Evolutionary conservation across 2,329 filamentous ascomycete genomes (phyloP).

Genomic region (Xylaria sp.): DNA sequence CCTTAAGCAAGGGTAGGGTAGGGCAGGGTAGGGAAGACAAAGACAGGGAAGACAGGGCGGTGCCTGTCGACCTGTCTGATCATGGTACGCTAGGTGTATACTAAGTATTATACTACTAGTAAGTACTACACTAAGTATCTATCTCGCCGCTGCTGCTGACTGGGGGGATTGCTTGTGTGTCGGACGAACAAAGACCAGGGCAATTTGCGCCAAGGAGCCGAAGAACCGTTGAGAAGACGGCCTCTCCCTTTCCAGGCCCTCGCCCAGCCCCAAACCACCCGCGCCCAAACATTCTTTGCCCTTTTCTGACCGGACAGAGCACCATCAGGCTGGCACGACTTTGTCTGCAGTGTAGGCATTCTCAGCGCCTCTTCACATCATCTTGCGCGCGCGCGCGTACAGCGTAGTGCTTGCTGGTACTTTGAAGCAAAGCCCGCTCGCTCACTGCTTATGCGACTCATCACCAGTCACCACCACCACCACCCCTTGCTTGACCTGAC

Average conservation of each 20-base stretch:
- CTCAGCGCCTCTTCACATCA: slow-evolving; percentile 13
- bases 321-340: slow-evolving; percentile 24
- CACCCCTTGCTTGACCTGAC: slow-evolving; percentile 16
- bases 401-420: slow-evolving; percentile 18
- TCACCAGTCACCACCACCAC: slow-evolving; percentile 6
- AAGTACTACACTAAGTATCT: not conserved
- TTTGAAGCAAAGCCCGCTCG: slow-evolving; percentile 16
- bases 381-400: slow-evolving; percentile 18
- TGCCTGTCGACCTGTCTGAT: slow-evolving; percentile 17
- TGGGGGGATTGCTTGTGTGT: slow-evolving; percentile 14
- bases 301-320: slow-evolving; percentile 30
- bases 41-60: slow-evolving; percentile 16
- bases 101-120: not conserved
- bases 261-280: slow-evolving; percentile 29
- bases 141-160: slow-evolving; percentile 36
- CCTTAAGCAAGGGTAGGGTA: not conserved
- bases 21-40: not conserved
- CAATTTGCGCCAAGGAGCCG: slow-evolving; percentile 34
- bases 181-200: slow-evolving; percentile 31
- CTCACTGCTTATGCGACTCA: slow-evolving; percentile 32
- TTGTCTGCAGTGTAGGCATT: slow-evolving; percentile 1
- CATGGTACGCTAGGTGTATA: not conserved
- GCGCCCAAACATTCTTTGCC: slow-evolving; percentile 34
- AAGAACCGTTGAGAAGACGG: slow-evolving; percentile 33
- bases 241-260: slow-evolving; percentile 30